Evolutionary conservation across 768 basidiomycete genomes (phyloP), one percentile per base, ranked within the genome.

Genomic region (Termitomyces sp.): DNA sequence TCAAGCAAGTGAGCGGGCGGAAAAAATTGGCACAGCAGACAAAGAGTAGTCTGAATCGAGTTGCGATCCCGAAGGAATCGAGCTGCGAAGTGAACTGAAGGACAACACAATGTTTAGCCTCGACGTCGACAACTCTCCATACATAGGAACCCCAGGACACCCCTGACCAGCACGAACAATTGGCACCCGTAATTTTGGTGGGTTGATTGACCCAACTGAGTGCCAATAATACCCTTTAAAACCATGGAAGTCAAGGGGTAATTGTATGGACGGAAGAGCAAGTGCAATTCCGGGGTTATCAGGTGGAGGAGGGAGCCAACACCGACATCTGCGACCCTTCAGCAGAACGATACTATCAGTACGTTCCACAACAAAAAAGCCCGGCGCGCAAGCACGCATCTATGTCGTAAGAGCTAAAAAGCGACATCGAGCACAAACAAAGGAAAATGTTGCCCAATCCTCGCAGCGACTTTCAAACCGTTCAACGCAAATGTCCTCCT

Each of bases 11-110:
- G 44, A 46, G 44, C 44, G 6, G 23, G 13, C 0, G 44, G 12
- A 46, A 46, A 46, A 46, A 46, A 46, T 46, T 46, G 20, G 5
- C 50, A 50, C 70, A 69, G 71, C 73, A 75, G 75, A 68, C 72
- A 61, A 67, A 74, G 75, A 76, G 68, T 75, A 78, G 74, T 78
- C 77, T 78, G 76, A 78, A 77, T 76, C 72, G 75, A 75, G 74
- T 75, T 77, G 60, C 68, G 46, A 40, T 36, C 53, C 50, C 28
- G 35, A 47, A 57, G 46, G 61, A 62, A 66, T 69, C 71, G 81
- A 75, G 81, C 83, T 78, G 80, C 84, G 80, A 85, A 86, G 82
- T 84, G 81, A 75, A 82, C 85, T 86, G 61, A 86, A 86, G 80
- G 77, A 77, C 76, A 67, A 65, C 63, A 57, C 57, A n/a, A n/a